These are phyloP conservation scores for Pythium graminicola DNA, from an alignment of 352 stramenopile species.

Conservation along the genomic window DNA sequence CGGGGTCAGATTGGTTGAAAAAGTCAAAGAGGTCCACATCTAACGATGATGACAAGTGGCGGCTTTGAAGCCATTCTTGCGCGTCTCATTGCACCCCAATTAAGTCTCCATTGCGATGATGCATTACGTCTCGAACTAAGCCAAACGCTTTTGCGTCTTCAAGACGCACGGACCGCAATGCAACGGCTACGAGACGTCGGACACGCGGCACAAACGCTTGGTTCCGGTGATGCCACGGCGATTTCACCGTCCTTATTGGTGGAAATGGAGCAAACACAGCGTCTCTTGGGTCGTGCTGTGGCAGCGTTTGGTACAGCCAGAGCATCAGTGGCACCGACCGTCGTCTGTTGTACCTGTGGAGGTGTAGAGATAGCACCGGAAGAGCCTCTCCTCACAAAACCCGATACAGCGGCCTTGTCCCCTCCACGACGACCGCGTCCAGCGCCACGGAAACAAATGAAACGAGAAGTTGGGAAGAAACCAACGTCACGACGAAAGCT, in stretches of 20 bases:
- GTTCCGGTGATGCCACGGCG: not conserved
- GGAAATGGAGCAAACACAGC: not conserved
- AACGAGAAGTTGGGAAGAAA: not conserved
- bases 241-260: not conserved
- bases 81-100: constrained; percentile 14
- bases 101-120: constrained; percentile 19
- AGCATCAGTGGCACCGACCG: not conserved
- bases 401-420: constrained; percentile 18
- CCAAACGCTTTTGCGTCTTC: constrained; percentile 12
- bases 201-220: constrained; percentile 3
- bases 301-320: not conserved
- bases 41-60: not conserved
- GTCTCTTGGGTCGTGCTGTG: constrained; percentile 6
- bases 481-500: constrained; percentile 7
- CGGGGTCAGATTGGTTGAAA: no score
- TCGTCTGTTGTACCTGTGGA: constrained; percentile 14
- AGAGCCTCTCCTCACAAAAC: constrained; percentile 11
- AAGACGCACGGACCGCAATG: constrained; percentile 9
- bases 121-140: constrained; percentile 14
- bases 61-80: constrained; percentile 23
- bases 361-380: not conserved
- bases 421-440: constrained; percentile 3
- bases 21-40: not conserved
- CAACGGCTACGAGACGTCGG: constrained; percentile 17
- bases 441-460: not conserved